Evolutionary conservation across 495 filamentous ascomycete genomes (phyloP).

Genomic region (Venustampulla echinocandica): DNA sequence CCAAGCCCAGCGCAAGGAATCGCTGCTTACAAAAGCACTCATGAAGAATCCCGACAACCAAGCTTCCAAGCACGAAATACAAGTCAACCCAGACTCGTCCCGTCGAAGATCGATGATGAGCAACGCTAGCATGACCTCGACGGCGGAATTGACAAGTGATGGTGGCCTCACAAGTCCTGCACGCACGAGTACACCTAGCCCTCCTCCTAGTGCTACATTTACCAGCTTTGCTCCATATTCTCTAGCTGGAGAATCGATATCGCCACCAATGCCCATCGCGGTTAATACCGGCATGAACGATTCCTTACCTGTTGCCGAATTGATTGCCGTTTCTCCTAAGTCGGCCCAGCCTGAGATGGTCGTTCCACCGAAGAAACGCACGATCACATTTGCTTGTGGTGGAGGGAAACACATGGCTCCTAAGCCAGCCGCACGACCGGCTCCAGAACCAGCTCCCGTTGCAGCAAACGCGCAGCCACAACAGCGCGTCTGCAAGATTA

Average conservation of each 20-base stretch:
- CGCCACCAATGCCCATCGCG: neutral
- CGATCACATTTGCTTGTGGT: constrained; percentile 87
- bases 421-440: constrained; percentile 8
- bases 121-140: constrained; percentile 69
- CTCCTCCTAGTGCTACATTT: constrained; percentile 46
- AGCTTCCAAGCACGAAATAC: constrained; percentile 24
- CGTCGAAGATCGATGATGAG: constrained; percentile 65
- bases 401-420: constrained; percentile 13
- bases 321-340: constrained; percentile 9
- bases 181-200: constrained; percentile 81
- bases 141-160: constrained; percentile 83
- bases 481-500: constrained; percentile 30
- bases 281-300: neutral
- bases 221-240: constrained; percentile 21
- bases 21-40: constrained; percentile 72
- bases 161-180: constrained; percentile 86
- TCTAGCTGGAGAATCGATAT: constrained; percentile 6
- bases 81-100: constrained; percentile 31
- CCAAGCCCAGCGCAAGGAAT: constrained; percentile 49
- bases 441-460: constrained; percentile 1
- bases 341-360: constrained; percentile 26
- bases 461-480: constrained; percentile 7
- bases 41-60: constrained; percentile 55
- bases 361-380: constrained; percentile 53
- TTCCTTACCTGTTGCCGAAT: neutral